Evolutionary conservation across 768 basidiomycete species (phyloP).

Genomic region (Phanerodontia chrysosporium): DNA sequence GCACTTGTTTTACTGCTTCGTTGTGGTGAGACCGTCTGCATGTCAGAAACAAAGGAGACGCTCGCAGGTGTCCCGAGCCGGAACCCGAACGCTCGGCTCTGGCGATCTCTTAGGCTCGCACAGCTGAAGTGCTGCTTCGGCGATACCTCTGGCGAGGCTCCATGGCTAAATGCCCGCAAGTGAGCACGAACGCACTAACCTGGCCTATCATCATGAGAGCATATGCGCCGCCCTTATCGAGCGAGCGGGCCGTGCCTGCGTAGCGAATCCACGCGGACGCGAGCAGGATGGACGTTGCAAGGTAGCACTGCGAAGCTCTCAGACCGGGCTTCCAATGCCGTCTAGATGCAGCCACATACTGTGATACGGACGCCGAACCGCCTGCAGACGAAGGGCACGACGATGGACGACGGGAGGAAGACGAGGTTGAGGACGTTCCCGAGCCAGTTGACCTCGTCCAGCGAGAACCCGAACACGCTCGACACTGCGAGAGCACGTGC

Average conservation of each 20-base stretch:
- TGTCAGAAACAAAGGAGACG: too few species aligned
- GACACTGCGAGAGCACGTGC: constrained; percentile 40
- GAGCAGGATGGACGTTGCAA: constrained; percentile 50
- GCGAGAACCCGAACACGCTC: constrained; percentile 56
- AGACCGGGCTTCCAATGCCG: too few species aligned
- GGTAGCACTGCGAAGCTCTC: constrained; percentile 61
- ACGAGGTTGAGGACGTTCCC: constrained; percentile 61
- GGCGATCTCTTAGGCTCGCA: background rate
- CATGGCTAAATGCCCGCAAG: too few species aligned
- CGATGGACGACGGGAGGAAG: constrained; percentile 58
- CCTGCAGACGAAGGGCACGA: constrained; percentile 57
- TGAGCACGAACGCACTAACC: constrained; percentile 31
- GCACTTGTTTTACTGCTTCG: background rate
- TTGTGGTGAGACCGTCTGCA: too few species aligned
- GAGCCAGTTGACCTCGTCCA: constrained; percentile 78
- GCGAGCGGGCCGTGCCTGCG: constrained; percentile 55
- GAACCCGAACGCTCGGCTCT: too few species aligned
- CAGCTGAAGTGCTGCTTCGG: too few species aligned
- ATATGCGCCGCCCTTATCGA: constrained; percentile 52
- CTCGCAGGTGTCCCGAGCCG: too few species aligned
- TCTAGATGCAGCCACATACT: constrained; percentile 52
- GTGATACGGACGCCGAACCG: constrained; percentile 59
- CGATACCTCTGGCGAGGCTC: too few species aligned
- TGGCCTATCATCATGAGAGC: constrained; percentile 69
- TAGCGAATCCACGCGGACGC: constrained; percentile 76